Evolutionary conservation across 2,329 filamentous ascomycete species (phyloP).

Genomic region (Dothiorella sarmentorum): DNA sequence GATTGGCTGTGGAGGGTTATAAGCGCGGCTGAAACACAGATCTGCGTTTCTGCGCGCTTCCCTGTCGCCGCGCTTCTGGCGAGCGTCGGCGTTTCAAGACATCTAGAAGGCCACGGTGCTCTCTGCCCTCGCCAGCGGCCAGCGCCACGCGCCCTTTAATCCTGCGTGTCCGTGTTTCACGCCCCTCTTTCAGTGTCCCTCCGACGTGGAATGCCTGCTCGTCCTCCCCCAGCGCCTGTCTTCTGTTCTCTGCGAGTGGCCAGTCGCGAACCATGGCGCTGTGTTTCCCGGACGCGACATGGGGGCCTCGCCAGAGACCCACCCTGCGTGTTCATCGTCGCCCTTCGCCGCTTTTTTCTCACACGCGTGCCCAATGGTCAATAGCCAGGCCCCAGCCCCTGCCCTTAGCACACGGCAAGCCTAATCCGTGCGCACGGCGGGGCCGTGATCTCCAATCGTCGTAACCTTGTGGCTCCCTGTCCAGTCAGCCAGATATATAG

Average conservation of each 20-base stretch:
- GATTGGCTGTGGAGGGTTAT: neutral
- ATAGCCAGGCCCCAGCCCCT: neutral
- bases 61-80: neutral
- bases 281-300: conserved; percentile 4
- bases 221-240: neutral
- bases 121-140: conserved; percentile 3
- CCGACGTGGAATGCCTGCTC: neutral
- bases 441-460: conserved; percentile 11
- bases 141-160: conserved; percentile 8
- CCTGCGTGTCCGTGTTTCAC: conserved; percentile 8
- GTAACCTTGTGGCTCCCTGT: neutral
- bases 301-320: neutral
- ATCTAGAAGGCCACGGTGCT: neutral
- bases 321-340: neutral
- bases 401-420: neutral
- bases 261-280: neutral
- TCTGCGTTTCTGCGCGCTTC: neutral
- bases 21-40: neutral
- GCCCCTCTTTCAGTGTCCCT: neutral
- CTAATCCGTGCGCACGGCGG: conserved; percentile 1
- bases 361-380: conserved; percentile 1
- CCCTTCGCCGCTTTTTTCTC: neutral
- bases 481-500: conserved; percentile 7
- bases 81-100: conserved; percentile 11
- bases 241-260: neutral